Conservation (phyloP, 2,329 filamentous ascomycete genomes). For the Penicillium aurantiogriseum region DNA sequence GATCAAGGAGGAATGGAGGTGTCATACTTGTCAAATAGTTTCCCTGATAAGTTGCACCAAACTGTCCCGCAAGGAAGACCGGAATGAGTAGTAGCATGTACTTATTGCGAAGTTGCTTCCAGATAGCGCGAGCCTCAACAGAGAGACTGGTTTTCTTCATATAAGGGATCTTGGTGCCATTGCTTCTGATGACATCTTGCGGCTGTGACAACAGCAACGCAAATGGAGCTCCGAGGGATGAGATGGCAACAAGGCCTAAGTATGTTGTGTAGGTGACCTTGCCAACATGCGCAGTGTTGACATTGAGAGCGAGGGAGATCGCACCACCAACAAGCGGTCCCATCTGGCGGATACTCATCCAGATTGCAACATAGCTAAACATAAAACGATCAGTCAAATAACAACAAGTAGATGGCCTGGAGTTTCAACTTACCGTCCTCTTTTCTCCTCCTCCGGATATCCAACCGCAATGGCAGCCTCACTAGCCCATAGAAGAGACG, state of each 20-base stretch:
- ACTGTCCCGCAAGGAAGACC: conserved; percentile 52
- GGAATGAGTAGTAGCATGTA: conserved; percentile 52
- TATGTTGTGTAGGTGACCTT: conserved; percentile 48
- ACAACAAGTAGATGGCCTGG: background rate
- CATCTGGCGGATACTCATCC: conserved; percentile 54
- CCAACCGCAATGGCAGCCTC: conserved; percentile 46
- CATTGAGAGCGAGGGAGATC: conserved; percentile 53
- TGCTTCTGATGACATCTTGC: conserved; percentile 45
- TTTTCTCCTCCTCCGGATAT: conserved; percentile 48
- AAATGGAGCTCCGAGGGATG: conserved; percentile 49
- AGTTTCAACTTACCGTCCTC: conserved; percentile 41
- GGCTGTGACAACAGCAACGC: conserved; percentile 48
- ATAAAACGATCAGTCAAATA: conserved; percentile 4
- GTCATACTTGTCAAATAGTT: conserved; percentile 49
- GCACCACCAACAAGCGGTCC: conserved; percentile 55
- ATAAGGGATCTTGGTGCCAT: conserved; percentile 35
- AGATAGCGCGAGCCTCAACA: conserved; percentile 41
- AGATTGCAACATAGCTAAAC: conserved; percentile 47
- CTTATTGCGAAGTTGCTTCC: conserved; percentile 42
- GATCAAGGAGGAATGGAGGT: background rate
- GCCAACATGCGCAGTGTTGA: conserved; percentile 43
- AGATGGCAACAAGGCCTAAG: conserved; percentile 37
- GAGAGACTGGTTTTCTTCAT: conserved; percentile 29
- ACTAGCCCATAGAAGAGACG: conserved; percentile 42
- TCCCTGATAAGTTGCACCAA: conserved; percentile 53